These are phyloP conservation scores for Serendipita vermifera DNA, from an alignment of 768 basidiomycete genomes.

Conservation along the genomic window DNA sequence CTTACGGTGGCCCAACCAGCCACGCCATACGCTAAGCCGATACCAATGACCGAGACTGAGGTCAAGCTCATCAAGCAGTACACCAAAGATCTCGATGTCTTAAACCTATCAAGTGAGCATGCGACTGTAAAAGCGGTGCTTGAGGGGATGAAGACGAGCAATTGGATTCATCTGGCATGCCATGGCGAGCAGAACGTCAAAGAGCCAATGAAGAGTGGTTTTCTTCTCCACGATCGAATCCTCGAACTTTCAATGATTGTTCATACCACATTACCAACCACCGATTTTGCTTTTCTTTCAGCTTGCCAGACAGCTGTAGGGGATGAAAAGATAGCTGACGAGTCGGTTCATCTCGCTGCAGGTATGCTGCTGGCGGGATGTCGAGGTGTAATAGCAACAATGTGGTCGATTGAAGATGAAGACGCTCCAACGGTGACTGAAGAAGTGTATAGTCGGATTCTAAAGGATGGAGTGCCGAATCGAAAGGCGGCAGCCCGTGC, in stretches of 20 bases:
- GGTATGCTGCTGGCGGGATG: slow-evolving; percentile 24
- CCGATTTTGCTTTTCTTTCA: slow-evolving; percentile 24
- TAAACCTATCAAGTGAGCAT: neutral
- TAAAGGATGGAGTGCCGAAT: neutral
- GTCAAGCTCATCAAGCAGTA: neutral
- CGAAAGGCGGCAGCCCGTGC: neutral
- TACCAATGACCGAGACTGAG: slow-evolving; percentile 15
- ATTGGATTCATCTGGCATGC: slow-evolving; percentile 25
- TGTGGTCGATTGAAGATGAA: slow-evolving; percentile 25
- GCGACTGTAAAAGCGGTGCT: neutral
- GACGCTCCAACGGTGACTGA: slow-evolving; percentile 16
- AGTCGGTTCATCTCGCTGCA: slow-evolving; percentile 24
- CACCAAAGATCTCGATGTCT: neutral
- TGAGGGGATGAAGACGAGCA: neutral
- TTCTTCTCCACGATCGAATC: slow-evolving; percentile 19
- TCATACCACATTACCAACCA: slow-evolving; percentile 11
- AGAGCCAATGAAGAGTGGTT: slow-evolving; percentile 21
- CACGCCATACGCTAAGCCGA: slow-evolving; percentile 11
- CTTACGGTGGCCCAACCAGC: slow-evolving; percentile 16
- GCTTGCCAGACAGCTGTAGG: slow-evolving; percentile 24
- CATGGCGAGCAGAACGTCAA: slow-evolving; percentile 19
- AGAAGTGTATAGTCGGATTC: slow-evolving; percentile 12
- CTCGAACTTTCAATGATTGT: slow-evolving; percentile 20
- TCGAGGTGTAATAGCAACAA: slow-evolving; percentile 25
- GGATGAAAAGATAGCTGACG: slow-evolving; percentile 19